Evolutionary conservation across 768 basidiomycete species (phyloP).

Genomic region (Tephrocybe sp.): DNA sequence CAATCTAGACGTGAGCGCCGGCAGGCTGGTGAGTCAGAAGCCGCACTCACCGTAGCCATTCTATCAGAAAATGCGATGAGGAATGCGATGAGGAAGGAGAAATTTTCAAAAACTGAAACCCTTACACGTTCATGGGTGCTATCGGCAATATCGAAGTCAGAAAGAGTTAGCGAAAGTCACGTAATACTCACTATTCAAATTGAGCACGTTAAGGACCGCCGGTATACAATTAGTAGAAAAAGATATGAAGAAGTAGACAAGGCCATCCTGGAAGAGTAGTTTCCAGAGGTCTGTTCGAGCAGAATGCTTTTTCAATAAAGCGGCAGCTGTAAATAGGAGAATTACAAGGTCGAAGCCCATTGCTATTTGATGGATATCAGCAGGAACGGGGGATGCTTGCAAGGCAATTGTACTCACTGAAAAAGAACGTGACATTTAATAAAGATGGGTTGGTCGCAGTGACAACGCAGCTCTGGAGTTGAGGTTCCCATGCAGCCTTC

Average conservation of each 20-base stretch:
- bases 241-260: conserved; percentile 67
- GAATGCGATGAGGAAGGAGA: conserved; percentile 2
- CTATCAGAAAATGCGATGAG: conserved; percentile 27
- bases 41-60: conserved; percentile 49
- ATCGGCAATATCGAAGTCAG: conserved; percentile 9
- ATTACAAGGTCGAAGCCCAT: conserved; percentile 71
- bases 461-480: conserved; percentile 46
- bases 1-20: conserved; percentile 12
- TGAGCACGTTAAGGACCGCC: conserved; percentile 60
- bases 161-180: not conserved
- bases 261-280: conserved; percentile 71
- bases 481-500: conserved; percentile 49
- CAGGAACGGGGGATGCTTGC: not conserved
- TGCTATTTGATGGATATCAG: conserved; percentile 34
- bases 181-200: conserved; percentile 54
- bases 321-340: conserved; percentile 52
- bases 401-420: conserved; percentile 59
- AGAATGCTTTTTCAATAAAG: conserved; percentile 52
- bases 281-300: conserved; percentile 63
- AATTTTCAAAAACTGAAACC: not conserved
- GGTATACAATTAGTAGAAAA: conserved; percentile 68
- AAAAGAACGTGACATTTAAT: conserved; percentile 68
- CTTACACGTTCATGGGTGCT: conserved; percentile 58
- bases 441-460: conserved; percentile 52
- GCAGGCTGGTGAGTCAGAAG: not conserved